Conservation (phyloP, 768 basidiomycete species). For the Xanthoconium stramineum region DNA sequence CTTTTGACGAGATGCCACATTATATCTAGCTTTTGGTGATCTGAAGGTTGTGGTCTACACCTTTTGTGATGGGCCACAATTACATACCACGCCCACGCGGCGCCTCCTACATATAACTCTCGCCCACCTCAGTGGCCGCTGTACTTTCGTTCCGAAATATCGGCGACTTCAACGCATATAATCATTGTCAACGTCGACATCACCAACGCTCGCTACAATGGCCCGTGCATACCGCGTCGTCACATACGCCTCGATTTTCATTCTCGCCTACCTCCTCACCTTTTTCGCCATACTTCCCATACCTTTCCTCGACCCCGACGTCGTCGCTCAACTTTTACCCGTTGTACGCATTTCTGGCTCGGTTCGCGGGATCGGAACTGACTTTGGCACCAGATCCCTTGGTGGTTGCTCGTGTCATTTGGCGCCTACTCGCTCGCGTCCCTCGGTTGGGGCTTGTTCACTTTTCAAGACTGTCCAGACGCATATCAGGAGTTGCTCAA, state of each 20-base stretch:
- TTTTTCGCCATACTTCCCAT: constrained; percentile 12
- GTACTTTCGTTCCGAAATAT: no score
- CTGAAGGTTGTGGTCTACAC: no score
- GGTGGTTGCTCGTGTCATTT: constrained; percentile 78
- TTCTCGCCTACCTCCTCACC: constrained; percentile 40
- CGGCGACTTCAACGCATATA: no score
- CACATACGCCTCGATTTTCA: constrained; percentile 38
- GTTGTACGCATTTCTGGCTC: constrained; percentile 9
- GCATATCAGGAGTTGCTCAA: constrained; percentile 67
- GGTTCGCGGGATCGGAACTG: neutral
- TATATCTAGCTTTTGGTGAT: no score
- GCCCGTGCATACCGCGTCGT: constrained; percentile 59
- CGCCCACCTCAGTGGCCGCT: no score
- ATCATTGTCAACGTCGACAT: no score
- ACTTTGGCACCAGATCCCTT: constrained; percentile 44
- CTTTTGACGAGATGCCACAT: no score
- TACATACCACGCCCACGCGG: no score
- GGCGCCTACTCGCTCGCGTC: constrained; percentile 78
- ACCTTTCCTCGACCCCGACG: constrained; percentile 12
- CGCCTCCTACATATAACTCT: no score
- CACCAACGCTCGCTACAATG: constrained; percentile 37
- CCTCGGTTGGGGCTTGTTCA: constrained; percentile 70
- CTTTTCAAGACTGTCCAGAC: constrained; percentile 75
- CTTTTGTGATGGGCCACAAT: no score
- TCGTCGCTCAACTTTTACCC: constrained; percentile 7